Conservation (phyloP, 2,329 filamentous ascomycete genomes). For the Ophiocordyceps robertsii region DNA sequence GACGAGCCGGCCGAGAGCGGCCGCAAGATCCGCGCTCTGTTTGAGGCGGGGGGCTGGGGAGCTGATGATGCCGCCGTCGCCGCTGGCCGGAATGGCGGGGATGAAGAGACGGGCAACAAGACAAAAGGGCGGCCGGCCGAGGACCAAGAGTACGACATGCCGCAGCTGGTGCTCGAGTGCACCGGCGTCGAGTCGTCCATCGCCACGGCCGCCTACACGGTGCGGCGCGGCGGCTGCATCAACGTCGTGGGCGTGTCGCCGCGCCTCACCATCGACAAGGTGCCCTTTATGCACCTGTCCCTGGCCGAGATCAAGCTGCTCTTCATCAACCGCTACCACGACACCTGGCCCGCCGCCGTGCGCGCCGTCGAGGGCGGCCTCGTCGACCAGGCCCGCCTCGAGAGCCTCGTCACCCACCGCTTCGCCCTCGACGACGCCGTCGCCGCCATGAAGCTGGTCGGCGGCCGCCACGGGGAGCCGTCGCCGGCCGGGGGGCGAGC, state of each 20-base stretch:
- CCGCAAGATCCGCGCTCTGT: slow-evolving; percentile 36
- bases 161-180: slow-evolving; percentile 48
- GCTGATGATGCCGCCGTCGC: background rate
- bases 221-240: slow-evolving; percentile 42
- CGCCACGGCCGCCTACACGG: slow-evolving; percentile 42
- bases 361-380: slow-evolving; percentile 44
- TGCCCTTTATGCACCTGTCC: slow-evolving; percentile 54
- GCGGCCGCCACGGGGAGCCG: background rate
- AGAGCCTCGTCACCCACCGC: slow-evolving; percentile 38
- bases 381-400: slow-evolving; percentile 40
- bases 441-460: slow-evolving; percentile 25
- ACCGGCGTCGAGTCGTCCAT: slow-evolving; percentile 53
- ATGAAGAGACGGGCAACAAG: too few species aligned
- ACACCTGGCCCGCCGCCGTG: slow-evolving; percentile 57
- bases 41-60: slow-evolving; percentile 20
- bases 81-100: slow-evolving; percentile 1
- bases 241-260: slow-evolving; percentile 53
- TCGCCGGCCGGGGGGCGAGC: slow-evolving; percentile 4
- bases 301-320: slow-evolving; percentile 52
- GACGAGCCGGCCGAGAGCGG: slow-evolving; percentile 36
- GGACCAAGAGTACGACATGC: slow-evolving; percentile 38
- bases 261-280: slow-evolving; percentile 43
- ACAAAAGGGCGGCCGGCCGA: too few species aligned
- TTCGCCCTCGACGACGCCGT: slow-evolving; percentile 48
- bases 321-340: slow-evolving; percentile 58